Base-by-base conservation (phyloP, 1,284 basidiomycete species). In the Porodaedalea pini region DNA sequence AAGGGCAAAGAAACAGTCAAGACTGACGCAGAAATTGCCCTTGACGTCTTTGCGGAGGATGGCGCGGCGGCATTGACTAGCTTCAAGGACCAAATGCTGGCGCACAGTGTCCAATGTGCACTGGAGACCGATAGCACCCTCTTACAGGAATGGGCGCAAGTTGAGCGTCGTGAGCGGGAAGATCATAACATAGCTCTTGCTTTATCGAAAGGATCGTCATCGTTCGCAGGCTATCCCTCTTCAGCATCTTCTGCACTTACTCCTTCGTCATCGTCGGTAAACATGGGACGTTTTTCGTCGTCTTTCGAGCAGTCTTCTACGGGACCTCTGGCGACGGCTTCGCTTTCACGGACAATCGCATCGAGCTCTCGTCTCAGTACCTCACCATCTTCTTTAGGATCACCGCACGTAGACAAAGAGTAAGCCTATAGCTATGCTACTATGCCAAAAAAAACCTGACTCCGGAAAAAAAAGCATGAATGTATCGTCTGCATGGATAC, bases 401-500 rank as follows among this genome's bases (percentile, higher is more conserved):
- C n/a, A n/a, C n/a, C n/a, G 17, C 27, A 8, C 17, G 19, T 11
- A 10, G 8, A 40, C n/a, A n/a, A 7, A 23, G 5, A 8, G n/a
- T 23, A 40, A 40, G 34, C 13, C 10, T 27, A 23, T 13, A 11
- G 10, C 4, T 27, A 13, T 32, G 5, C 4, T 51, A 3, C 5
- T 37, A 15, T 39, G 7, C 27, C 10, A 37, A 19, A 39, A 6
- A 19, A 21, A 19, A 39, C 4, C 2, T n/a, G 23, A 4, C 15
- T 43, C 23, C 40, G 23, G 17, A 37, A 36, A 23, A 15, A 19
- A 7, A 51, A 25, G 27, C 68, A 72, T 27, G 62, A 70, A 13
- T 76, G 74, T 62, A 68, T 73, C 4, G 70, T 73, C n/a, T 76
- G 74, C 53, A 66, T 66, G 44, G 68, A 74, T 21, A 60, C 65